Conservation (phyloP, 208 protist species). For the Jaenimonas drosophilae region DNA sequence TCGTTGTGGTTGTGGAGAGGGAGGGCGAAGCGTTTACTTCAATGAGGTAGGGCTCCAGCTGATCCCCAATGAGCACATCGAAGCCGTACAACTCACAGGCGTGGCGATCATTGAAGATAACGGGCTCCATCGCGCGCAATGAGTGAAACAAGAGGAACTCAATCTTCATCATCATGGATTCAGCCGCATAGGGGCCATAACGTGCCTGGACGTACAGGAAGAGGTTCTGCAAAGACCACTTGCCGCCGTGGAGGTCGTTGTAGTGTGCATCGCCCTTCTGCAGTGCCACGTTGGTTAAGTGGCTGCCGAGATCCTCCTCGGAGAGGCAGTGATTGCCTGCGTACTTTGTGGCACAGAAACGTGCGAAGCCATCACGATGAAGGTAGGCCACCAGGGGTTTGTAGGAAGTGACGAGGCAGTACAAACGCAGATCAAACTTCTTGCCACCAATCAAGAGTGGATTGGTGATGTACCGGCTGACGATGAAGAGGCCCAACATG, state of each 20-base stretch:
- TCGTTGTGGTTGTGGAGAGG: slow-evolving; percentile 71
- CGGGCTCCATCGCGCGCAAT: slow-evolving; percentile 76
- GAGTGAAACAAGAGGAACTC: slow-evolving; percentile 91
- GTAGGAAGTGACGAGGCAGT: slow-evolving; percentile 93
- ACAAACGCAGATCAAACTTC: slow-evolving; percentile 98
- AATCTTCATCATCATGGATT: slow-evolving; percentile 82
- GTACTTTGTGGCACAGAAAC: slow-evolving; percentile 93
- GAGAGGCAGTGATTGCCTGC: slow-evolving; percentile 25
- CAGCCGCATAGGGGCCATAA: slow-evolving; percentile 54
- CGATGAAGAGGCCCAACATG: slow-evolving; percentile 71
- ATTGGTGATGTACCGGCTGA: slow-evolving; percentile 92
- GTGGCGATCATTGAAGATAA: slow-evolving; percentile 93
- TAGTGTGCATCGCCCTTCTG: slow-evolving; percentile 92
- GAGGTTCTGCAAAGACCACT: slow-evolving; percentile 88
- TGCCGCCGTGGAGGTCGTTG: slow-evolving; percentile 91
- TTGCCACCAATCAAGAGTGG: slow-evolving; percentile 93
- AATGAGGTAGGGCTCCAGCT: slow-evolving; percentile 94
- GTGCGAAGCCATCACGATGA: slow-evolving; percentile 86
- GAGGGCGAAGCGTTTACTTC: slow-evolving; percentile 95
- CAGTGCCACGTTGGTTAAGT: slow-evolving; percentile 96
- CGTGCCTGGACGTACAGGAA: slow-evolving; percentile 76
- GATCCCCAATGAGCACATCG: slow-evolving; percentile 95
- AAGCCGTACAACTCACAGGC: slow-evolving; percentile 98
- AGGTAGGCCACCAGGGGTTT: slow-evolving; percentile 90
- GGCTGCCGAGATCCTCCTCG: slow-evolving; percentile 81